phyloP scores from a whole-genome alignment of 1,139 yeast species.

The Debaryomycetaceae sp. region DNA sequence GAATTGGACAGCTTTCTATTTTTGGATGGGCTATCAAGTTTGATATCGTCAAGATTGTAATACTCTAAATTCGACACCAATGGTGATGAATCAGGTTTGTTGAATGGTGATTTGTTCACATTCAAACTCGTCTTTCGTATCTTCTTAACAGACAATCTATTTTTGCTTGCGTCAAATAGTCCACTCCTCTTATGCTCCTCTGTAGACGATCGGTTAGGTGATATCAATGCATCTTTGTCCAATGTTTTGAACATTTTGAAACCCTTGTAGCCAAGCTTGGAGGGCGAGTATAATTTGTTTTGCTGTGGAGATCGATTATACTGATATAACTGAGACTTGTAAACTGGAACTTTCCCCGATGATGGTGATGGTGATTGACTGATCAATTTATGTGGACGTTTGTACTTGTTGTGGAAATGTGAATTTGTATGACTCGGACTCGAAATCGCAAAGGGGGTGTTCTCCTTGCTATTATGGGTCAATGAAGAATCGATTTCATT shows the following conservation, averaged over 20 bases:
- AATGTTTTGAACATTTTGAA: constrained; percentile 35
- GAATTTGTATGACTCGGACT: constrained; percentile 12
- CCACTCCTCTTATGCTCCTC: constrained; percentile 15
- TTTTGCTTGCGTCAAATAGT: constrained; percentile 11
- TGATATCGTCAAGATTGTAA: constrained; percentile 29
- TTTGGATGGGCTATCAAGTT: constrained; percentile 33
- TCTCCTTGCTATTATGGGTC: constrained; percentile 12
- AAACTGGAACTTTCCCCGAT: constrained; percentile 12
- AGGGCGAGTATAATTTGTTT: constrained; percentile 26
- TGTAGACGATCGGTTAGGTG: constrained; percentile 26
- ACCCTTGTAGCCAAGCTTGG: constrained; percentile 28
- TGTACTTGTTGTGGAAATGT: constrained; percentile 34
- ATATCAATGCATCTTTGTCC: constrained; percentile 28
- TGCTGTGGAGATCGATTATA: constrained; percentile 7
- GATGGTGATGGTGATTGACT: constrained; percentile 47
- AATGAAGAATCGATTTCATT: constrained; percentile 26
- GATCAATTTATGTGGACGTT: constrained; percentile 45
- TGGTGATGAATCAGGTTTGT: constrained; percentile 14
- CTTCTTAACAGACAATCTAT: constrained; percentile 7
- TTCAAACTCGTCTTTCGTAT: constrained; percentile 12
- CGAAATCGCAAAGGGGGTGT: constrained; percentile 17
- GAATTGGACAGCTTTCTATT: constrained; percentile 27
- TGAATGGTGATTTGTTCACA: constrained; percentile 16
- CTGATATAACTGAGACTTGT: constrained; percentile 6
- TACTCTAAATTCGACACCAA: constrained; percentile 21